A percentile compares a stretch with the other conserved stretches of the same genome.
phyloP scores from a whole-genome alignment of 192 early-diverging fungal genomes.

The Allomyces macrogynus region DNA sequence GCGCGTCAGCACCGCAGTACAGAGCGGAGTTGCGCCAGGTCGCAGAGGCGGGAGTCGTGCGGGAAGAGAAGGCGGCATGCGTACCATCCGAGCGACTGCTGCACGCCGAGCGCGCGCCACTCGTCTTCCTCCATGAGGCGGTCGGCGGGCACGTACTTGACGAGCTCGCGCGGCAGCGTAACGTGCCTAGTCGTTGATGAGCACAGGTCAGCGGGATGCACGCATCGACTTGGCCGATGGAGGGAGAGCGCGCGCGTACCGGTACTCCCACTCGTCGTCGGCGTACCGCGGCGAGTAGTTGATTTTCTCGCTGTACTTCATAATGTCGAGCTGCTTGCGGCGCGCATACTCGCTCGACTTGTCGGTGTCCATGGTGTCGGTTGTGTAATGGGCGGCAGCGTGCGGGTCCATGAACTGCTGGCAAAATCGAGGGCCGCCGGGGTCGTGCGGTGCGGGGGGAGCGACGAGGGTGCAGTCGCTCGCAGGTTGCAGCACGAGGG shows the following conservation, averaged over 20 bases:
- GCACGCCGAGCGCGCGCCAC: slow-evolving; percentile 10
- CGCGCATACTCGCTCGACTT: not conserved
- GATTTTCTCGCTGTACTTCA: slow-evolving; percentile 1
- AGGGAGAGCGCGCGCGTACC: no score
- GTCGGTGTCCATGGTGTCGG: not conserved
- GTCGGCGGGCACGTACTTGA: slow-evolving; percentile 7
- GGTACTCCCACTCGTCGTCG: not conserved
- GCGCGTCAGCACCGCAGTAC: no score
- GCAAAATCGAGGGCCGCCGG: no score
- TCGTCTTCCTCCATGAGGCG: slow-evolving; percentile 9
- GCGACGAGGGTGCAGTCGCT: no score
- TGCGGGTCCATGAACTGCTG: not conserved
- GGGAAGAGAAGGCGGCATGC: not conserved
- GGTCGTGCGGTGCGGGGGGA: no score
- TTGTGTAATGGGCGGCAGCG: not conserved
- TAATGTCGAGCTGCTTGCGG: not conserved
- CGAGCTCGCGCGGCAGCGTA: slow-evolving; percentile 9
- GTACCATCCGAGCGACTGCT: slow-evolving; percentile 5
- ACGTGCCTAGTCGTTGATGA: slow-evolving; percentile 3
- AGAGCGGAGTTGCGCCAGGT: no score
- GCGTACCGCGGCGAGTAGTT: slow-evolving; percentile 5
- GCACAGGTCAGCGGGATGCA: no score
- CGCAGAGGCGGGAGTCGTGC: no score
- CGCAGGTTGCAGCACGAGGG: no score
- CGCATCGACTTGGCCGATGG: no score